Evolutionary conservation across 2,329 filamentous ascomycete genomes (phyloP), one percentile per base, ranked within the genome.

Genomic region (Microascus cirrosus): DNA sequence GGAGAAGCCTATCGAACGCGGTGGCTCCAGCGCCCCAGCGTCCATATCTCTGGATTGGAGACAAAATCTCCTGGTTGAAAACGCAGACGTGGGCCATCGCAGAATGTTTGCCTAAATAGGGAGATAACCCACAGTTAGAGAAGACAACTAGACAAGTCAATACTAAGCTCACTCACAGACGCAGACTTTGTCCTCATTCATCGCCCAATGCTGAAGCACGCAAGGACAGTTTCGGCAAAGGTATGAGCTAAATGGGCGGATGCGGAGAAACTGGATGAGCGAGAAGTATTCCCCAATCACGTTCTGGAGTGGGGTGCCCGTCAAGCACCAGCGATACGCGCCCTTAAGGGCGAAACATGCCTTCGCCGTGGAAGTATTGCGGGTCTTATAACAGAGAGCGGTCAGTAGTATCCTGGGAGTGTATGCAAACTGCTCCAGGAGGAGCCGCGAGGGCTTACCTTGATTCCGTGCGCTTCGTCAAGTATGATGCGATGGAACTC

Each of bases 251-350:
- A 96, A 97, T 0, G 93, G 93, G 10, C 82, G 80, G 39, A 96
- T 80, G 68, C 96, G 88, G 34, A 99, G 80, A 71, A 99, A 99
- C 2, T 94, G 87, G 58, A 99, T 78, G 24, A 97, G 77, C 0
- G 93, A 97, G 73, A 97, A 96, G 70, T 96, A 95, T 69, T 97
- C 93, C 66, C 94, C 93, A 63, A 97, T 97, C 57, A 93, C 87
- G 67, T 97, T 99, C 70, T 99, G 94, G 1, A 99, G 83, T 0
- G 94, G 94, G 1, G 94, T 99, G 10, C 94, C 94, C 18, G 89
- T 94, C 60, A 99, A 77, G 68, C 94, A 99, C 90, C 94, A 97
- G 65, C 95, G 95, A 73, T 94, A 96, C 20, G 81, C 84, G 20
- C 88, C 89, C 60, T 91, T 86, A 50, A 99, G 77, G 1, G 92